Base-by-base conservation (phyloP, 2,329 filamentous ascomycete genomes). In the Leptographium lundbergii region DNA sequence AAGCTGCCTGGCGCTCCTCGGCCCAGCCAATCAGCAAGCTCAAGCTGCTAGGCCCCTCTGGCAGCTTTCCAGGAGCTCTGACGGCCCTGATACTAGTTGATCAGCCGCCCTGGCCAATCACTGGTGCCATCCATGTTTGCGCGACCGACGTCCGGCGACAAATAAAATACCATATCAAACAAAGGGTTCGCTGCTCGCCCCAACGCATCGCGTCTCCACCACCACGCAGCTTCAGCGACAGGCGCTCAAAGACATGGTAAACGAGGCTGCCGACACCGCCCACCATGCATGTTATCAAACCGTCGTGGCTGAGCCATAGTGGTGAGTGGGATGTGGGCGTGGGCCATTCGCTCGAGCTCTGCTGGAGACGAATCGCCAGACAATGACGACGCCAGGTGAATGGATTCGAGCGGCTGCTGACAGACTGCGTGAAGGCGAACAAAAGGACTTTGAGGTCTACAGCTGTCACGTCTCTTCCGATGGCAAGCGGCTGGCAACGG, bases 381-480 rank as follows among this genome's bases (percentile, higher is more conserved):
- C 42, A 45, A 45, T 45, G 24, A 13, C 13, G 6, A 13, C 0
- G 55, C 32, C 36, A 17, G 19, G 36, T 53, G 42, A 19, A 32
- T 29, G 9, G 29, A 42, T 6, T 2, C 48, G 24, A 9, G 27
- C 19, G 24, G 27, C 19, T n/a, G 29, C 29, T 36, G 9, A 42
- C 58, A 57, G 59, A 54, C 51, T 59, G 22, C 14, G 55, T 56
- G 59, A 57, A 89, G 88, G 92, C 71, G 94, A 99, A 77, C 89
- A 95, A 72, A 97, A 96, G 71, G 91, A 97, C 71, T 95, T 95
- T 70, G 94, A 99, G 74, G 92, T 97, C 65, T 99, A 97, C 77
- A 96, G 90, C 75, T 97, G 92, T 72, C 89, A 97, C 78, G 85
- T 99, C 64, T 99, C 94, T 32, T 89, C 94, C 17, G 94, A 99